Evolutionary conservation across 2,329 filamentous ascomycete species (phyloP).

Genomic region (Rosellinia necatrix): DNA sequence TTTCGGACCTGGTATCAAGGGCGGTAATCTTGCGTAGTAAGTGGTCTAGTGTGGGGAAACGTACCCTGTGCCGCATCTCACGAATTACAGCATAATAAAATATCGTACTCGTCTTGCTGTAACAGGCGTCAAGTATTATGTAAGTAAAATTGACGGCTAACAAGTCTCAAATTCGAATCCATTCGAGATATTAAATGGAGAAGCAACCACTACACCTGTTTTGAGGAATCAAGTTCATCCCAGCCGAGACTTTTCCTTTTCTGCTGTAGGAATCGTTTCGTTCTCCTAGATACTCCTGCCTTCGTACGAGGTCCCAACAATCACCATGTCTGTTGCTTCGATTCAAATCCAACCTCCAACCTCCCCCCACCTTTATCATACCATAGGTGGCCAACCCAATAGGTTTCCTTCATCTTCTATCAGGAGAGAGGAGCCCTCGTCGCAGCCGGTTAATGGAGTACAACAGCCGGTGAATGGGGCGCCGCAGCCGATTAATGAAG

Average conservation of each 20-base stretch:
- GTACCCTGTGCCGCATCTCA: neutral
- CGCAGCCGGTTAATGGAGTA: too few relatives aligned
- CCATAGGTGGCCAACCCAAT: constrained; percentile 2
- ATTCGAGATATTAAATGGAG: neutral
- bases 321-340: constrained; percentile 15
- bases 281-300: neutral
- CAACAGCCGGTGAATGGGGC: too few relatives aligned
- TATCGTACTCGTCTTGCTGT: neutral
- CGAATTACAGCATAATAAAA: neutral
- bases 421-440: neutral
- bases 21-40: neutral
- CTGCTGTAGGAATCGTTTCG: neutral
- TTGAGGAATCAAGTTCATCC: neutral
- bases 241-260: neutral
- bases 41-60: neutral
- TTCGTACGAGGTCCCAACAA: neutral
- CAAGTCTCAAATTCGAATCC: neutral
- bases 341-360: constrained; percentile 6
- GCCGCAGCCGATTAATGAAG: too few relatives aligned
- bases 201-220: neutral
- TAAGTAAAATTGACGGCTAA: neutral
- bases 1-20: too few relatives aligned
- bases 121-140: neutral
- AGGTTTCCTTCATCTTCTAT: neutral
- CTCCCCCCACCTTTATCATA: constrained; percentile 10